Evolutionary conservation across 75 land plant species (phyloP).

Genomic region (Adiantum capillusveneris): DNA sequence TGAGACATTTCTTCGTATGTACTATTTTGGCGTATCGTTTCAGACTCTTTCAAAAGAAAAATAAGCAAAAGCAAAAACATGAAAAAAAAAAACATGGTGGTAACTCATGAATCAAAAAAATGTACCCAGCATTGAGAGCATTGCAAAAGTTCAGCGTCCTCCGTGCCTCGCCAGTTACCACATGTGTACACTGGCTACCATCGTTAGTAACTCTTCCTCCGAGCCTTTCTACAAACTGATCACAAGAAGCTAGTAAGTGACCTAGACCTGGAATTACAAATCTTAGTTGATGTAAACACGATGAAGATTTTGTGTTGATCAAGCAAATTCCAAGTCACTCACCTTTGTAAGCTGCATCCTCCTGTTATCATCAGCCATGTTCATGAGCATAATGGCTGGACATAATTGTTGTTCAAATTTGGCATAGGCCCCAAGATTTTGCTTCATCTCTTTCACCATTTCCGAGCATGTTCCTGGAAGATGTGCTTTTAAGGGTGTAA

Average conservation of each 20-base stretch:
- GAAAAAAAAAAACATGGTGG: neutral
- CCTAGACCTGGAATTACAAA: too few relatives aligned
- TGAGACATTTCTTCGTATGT: too few relatives aligned
- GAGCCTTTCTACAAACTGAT: conserved; percentile 58
- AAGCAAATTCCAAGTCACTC: neutral
- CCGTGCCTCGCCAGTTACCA: conserved; percentile 66
- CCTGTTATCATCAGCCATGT: conserved; percentile 60
- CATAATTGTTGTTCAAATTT: too few relatives aligned
- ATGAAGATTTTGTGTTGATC: neutral
- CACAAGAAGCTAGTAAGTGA: too few relatives aligned
- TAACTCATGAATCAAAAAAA: neutral
- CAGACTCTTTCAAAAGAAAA: too few relatives aligned
- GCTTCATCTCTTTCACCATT: too few relatives aligned
- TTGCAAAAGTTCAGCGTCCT: conserved; percentile 69
- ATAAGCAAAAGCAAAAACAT: neutral
- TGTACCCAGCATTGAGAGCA: conserved; percentile 76
- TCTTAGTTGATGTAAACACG: too few relatives aligned
- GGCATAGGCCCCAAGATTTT: too few relatives aligned
- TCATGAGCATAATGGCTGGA: conserved; percentile 51
- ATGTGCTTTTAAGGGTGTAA: too few relatives aligned
- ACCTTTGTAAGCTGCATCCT: conserved; percentile 49
- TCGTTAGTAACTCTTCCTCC: conserved; percentile 57
- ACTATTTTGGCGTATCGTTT: too few relatives aligned
- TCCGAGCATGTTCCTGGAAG: too few relatives aligned
- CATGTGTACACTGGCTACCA: conserved; percentile 70